Base-by-base conservation (phyloP, 345 rosid species). In the Euphorbia peplus region DNA sequence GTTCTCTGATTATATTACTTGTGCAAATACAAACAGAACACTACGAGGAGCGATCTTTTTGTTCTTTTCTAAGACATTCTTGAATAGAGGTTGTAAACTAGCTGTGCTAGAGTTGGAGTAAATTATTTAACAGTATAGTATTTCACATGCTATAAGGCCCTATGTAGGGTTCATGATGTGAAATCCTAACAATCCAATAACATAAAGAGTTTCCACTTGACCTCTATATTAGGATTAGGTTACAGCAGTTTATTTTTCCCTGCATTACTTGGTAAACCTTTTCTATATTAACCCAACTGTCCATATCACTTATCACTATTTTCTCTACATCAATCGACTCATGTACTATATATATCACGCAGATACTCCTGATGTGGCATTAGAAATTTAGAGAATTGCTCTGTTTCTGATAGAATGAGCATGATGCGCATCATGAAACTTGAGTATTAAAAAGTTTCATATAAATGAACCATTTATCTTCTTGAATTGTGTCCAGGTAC, bases 401-500 rank as follows among this genome's bases (percentile, higher is more conserved):
- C 6, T 0, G n/a, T n/a, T n/a, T n/a, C 15, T 18, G 61, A 8
- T 10, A 16, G 0, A 24, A 28, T 24, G 22, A 24, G 24, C 32
- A 24, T n/a, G n/a, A n/a, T n/a, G n/a, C n/a, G n/a, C n/a, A n/a
- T n/a, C n/a, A n/a, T n/a, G n/a, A 22, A 37, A 64, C 14, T 52
- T 29, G 15, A 52, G 28, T 42, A 7, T 14, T 5, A 29, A 10
- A 35, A 50, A 21, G 4, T 48, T 37, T 3, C 60, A 50, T 18
- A 59, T 47, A n/a, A 29, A 29, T 19, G 50, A 58, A 58, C 51
- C 60, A 65, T 46, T 30, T 72, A 32, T 37, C 51, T 66, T 67
- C 67, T 29, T 64, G 24, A 60, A 65, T 73, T 70, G 30, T 44
- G 73, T 3, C 60, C 73, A 93, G 99, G 85, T 91, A 91, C 61